Conservation (phyloP, 345 rosid genomes). For the Brassica rapa region DNA sequence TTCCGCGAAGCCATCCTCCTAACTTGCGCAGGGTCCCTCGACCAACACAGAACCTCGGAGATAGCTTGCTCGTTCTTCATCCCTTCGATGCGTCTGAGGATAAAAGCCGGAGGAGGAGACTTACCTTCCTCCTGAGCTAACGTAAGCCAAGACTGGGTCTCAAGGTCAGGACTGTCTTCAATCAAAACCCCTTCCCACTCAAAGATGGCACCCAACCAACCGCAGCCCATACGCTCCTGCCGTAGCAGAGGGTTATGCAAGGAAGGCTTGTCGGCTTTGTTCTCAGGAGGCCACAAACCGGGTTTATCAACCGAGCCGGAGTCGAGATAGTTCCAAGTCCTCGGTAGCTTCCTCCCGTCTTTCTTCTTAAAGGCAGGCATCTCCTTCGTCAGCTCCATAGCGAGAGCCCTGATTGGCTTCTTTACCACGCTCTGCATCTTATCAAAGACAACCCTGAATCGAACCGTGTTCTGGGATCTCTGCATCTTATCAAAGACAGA, state of each 20-base stretch:
- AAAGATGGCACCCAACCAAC: slow-evolving; percentile 96
- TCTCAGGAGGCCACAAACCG: slow-evolving; percentile 80
- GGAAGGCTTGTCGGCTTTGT: slow-evolving; percentile 80
- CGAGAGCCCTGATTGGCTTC: slow-evolving; percentile 57
- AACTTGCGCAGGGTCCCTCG: slow-evolving; percentile 72
- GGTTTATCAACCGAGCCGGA: slow-evolving; percentile 54
- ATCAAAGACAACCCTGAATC: slow-evolving; percentile 37
- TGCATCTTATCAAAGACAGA: slow-evolving; percentile 42
- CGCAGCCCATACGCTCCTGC: slow-evolving; percentile 95
- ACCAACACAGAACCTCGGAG: slow-evolving; percentile 97
- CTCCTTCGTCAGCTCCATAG: slow-evolving; percentile 73
- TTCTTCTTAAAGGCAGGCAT: slow-evolving; percentile 55
- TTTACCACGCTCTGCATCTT: slow-evolving; percentile 44
- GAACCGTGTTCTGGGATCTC: slow-evolving; percentile 40
- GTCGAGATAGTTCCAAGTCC: slow-evolving; percentile 54
- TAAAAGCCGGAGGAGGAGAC: slow-evolving; percentile 74
- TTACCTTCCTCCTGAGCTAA: slow-evolving; percentile 90
- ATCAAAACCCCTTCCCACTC: slow-evolving; percentile 96
- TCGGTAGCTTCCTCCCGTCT: slow-evolving; percentile 47
- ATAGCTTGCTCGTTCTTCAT: slow-evolving; percentile 97
- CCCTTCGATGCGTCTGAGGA: slow-evolving; percentile 76
- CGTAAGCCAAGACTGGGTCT: slow-evolving; percentile 81
- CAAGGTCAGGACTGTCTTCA: slow-evolving; percentile 78
- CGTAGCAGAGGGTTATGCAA: slow-evolving; percentile 86
- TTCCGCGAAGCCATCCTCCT: slow-evolving; percentile 78